A percentile compares a stretch with the other conserved stretches of the same genome.
phyloP scores from a whole-genome alignment of 2,329 filamentous ascomycete genomes.

The Phaeosphaeriaceae sp. region DNA sequence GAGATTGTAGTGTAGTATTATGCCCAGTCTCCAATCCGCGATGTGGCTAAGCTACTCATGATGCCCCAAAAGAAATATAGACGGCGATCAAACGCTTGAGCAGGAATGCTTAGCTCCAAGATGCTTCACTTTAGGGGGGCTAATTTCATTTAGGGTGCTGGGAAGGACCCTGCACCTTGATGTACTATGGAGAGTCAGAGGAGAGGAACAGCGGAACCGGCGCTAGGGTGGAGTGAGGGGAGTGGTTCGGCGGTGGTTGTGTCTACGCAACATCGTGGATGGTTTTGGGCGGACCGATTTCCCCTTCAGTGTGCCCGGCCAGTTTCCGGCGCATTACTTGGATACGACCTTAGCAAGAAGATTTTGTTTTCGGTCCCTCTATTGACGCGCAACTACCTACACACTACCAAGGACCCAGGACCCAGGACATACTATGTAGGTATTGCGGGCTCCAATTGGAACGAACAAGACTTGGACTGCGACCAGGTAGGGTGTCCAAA shows the following conservation, averaged over 20 bases:
- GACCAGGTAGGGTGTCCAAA: no score
- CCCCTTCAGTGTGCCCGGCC: constrained; percentile 16
- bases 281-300: constrained; percentile 28
- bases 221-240: constrained; percentile 23
- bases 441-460: no score
- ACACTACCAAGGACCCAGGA: no score
- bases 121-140: constrained; percentile 40
- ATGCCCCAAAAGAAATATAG: constrained; percentile 34
- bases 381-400: constrained; percentile 13
- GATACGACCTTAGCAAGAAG: constrained; percentile 8
- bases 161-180: constrained; percentile 17
- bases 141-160: constrained; percentile 32
- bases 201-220: constrained; percentile 24
- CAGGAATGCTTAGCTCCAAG: constrained; percentile 36
- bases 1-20: constrained; percentile 24
- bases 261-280: constrained; percentile 33
- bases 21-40: constrained; percentile 29
- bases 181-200: constrained; percentile 23
- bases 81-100: constrained; percentile 50
- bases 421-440: no score
- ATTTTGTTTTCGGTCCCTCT: constrained; percentile 22
- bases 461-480: no score
- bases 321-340: constrained; percentile 20
- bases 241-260: constrained; percentile 17
- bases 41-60: constrained; percentile 32